Base-by-base conservation (phyloP, 2,329 filamentous ascomycete genomes). In the Dothistroma pini region DNA sequence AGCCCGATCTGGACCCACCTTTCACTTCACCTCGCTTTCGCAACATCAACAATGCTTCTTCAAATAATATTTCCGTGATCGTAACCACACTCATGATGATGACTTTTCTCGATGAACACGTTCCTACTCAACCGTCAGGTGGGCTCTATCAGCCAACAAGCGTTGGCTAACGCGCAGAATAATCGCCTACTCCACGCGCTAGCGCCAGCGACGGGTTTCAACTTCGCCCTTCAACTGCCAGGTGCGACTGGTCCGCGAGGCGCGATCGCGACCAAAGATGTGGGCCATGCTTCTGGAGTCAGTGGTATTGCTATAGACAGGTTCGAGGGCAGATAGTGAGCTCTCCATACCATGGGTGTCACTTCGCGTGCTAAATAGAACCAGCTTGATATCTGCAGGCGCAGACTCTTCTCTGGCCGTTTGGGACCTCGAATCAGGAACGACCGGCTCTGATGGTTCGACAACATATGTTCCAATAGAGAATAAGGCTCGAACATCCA, bases 321-420 rank as follows among this genome's bases (percentile, higher is more conserved):
- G 54, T 91, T 95, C 70, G 90, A 95, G 64, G 91, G 90, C 2
- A 82, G 86, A 71, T 86, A 90, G 87, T 89, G 21, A 55, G 32
- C 16, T 16, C 19, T 19, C 8, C 47, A 38, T 19, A 48, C n/a
- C 32, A 16, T 12, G 9, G 31, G 54, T 12, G 4, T 48, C 38
- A 44, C 49, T 53, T 25, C 16, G 14, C 41, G 51, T 56, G 22
- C 55, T 34, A 29, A 14, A 32, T 34, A 54, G 58, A 21, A 59
- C 22, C 69, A 89, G 90, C 66, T 82, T 97, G 64, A 76, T 96
- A 1, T 96, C 93, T 0, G 93, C 91, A 4, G 92, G 93, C 32
- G 88, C 90, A 4, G 91, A 96, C 72, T 90, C 89, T 10, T 89
- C 89, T 0, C 86, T 97, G 70, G 89, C 87, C 67, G 78, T 97